A percentile compares a stretch with the other conserved stretches of the same genome.
Evolutionary conservation across 768 basidiomycete species (phyloP).

Genomic region (Suillus alpinus): DNA sequence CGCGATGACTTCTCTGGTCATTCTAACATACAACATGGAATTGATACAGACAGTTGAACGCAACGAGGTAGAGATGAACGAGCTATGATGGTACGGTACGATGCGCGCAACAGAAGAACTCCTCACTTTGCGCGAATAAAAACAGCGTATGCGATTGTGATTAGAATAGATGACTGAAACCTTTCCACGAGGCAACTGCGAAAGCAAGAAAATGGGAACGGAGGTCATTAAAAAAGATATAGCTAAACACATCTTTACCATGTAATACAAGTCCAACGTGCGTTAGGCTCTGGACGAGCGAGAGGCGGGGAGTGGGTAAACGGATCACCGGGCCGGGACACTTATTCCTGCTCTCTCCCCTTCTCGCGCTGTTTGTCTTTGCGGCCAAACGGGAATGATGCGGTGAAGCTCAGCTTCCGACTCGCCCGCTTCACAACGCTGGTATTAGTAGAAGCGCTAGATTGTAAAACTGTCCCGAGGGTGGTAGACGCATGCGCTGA

Average conservation of each 20-base stretch:
- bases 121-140: slow-evolving; percentile 12
- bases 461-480: slow-evolving; percentile 12
- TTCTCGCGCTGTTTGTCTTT: slow-evolving; percentile 49
- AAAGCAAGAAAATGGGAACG: slow-evolving; percentile 22
- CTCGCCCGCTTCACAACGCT: slow-evolving; percentile 27
- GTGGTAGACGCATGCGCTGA: slow-evolving; percentile 25
- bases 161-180: slow-evolving; percentile 7
- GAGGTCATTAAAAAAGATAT: slow-evolving; percentile 22
- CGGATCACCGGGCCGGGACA: background rate
- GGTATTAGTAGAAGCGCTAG: slow-evolving; percentile 31
- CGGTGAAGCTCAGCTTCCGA: slow-evolving; percentile 68
- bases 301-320: background rate
- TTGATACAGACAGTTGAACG: background rate
- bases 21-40: slow-evolving; percentile 1
- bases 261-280: background rate
- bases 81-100: slow-evolving; percentile 15
- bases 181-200: background rate
- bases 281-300: background rate
- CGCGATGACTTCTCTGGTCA: background rate
- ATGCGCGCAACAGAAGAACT: slow-evolving; percentile 6
- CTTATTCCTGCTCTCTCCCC: slow-evolving; percentile 32
- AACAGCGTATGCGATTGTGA: background rate
- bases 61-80: slow-evolving; percentile 23
- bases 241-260: slow-evolving; percentile 8
- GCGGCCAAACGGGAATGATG: slow-evolving; percentile 56